A percentile compares a stretch with the other conserved stretches of the same genome.
Evolutionary conservation across 352 stramenopile genomes (phyloP).

Genomic region (Hyaloperonospora arabidopsidis): DNA sequence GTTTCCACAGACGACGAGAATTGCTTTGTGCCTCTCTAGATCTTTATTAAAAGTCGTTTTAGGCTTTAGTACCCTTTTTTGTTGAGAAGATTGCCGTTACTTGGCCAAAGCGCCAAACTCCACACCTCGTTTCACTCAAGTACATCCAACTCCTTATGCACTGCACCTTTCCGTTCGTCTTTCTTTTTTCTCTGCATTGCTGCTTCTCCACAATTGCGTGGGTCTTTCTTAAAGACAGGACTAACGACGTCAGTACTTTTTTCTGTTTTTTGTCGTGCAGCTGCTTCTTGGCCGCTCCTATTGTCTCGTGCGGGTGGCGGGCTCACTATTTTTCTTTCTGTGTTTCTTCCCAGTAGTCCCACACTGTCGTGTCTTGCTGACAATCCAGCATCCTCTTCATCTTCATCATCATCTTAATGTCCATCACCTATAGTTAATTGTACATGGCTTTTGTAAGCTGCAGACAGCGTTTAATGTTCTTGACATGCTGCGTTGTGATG

Average conservation of each 20-base stretch:
- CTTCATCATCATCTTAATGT: background rate
- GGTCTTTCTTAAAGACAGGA: too few relatives aligned
- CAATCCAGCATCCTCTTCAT: background rate
- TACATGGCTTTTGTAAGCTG: background rate
- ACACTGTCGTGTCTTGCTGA: too few relatives aligned
- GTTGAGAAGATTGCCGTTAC: conserved; percentile 11
- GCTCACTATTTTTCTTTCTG: background rate
- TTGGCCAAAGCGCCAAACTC: too few relatives aligned
- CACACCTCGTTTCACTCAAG: too few relatives aligned
- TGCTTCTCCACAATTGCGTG: too few relatives aligned
- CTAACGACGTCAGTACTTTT: background rate
- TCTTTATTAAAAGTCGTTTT: conserved; percentile 4
- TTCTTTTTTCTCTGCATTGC: too few relatives aligned
- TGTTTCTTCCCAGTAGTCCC: too few relatives aligned
- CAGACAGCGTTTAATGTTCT: background rate
- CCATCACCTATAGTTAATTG: background rate
- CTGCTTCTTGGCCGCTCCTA: too few relatives aligned
- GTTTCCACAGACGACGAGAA: conserved; percentile 11
- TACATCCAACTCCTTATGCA: too few relatives aligned
- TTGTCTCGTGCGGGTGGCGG: background rate
- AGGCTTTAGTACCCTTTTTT: conserved; percentile 14
- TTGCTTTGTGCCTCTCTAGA: conserved; percentile 21
- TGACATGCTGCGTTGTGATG: background rate
- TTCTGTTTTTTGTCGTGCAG: background rate
- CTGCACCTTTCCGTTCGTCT: too few relatives aligned